These are phyloP conservation scores for Fremontodendron californicum DNA, from an alignment of 345 rosid species.

Conservation along the genomic window DNA sequence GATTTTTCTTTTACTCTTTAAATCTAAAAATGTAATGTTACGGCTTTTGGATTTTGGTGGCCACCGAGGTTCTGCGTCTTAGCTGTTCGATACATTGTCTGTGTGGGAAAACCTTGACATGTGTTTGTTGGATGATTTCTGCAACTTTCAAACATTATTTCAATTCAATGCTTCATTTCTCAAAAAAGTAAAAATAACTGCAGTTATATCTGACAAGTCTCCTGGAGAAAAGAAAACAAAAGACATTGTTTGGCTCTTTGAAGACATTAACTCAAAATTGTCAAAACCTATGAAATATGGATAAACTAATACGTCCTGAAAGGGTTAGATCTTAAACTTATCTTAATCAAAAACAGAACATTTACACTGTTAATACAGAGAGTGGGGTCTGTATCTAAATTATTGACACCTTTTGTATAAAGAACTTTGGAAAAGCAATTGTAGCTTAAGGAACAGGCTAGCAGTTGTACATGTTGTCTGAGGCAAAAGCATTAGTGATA, in stretches of 20 bases:
- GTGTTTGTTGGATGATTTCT: background rate
- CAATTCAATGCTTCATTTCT: background rate
- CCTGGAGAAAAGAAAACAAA: background rate
- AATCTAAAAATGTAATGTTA: background rate
- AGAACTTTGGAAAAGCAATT: slow-evolving; percentile 23
- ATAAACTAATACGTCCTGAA: background rate
- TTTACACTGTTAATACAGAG: slow-evolving; percentile 10
- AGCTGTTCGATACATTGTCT: slow-evolving; percentile 6
- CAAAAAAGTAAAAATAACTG: too few species aligned
- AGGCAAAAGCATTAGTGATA: slow-evolving; percentile 11
- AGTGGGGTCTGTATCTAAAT: slow-evolving; percentile 22
- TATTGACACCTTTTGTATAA: slow-evolving; percentile 25
- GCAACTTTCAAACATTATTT: too few species aligned
- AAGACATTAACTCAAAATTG: background rate
- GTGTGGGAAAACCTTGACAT: background rate
- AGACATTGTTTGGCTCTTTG: background rate
- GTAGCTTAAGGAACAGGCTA: slow-evolving; percentile 24
- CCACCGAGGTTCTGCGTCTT: background rate
- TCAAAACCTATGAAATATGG: background rate
- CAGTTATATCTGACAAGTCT: background rate
- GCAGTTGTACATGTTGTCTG: slow-evolving; percentile 20
- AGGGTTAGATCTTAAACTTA: background rate
- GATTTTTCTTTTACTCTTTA: background rate
- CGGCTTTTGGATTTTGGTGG: background rate
- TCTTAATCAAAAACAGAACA: slow-evolving; percentile 1